These are phyloP conservation scores for Neonectria magnoliae DNA, from an alignment of 2,329 filamentous ascomycete genomes.

Conservation along the genomic window DNA sequence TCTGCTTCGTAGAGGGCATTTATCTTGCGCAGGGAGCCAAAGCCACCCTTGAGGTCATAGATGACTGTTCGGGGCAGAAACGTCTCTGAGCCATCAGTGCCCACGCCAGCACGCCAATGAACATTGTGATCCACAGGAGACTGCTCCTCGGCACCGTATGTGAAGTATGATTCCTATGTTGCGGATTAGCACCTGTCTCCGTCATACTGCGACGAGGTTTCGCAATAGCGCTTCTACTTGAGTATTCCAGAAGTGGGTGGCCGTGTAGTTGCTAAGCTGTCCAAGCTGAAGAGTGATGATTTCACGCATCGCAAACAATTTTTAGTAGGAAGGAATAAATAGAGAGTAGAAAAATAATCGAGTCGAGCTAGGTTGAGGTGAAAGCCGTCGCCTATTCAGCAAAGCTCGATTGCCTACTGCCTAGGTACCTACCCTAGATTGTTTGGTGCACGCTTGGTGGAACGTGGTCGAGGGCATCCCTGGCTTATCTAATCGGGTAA, in stretches of 20 bases:
- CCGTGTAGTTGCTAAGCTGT: conserved; percentile 90
- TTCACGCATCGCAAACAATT: conserved; percentile 78
- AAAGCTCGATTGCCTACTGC: not conserved
- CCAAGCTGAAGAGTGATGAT: conserved; percentile 94
- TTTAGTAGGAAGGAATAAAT: not conserved
- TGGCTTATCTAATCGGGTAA: conserved; percentile 11
- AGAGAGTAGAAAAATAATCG: not conserved
- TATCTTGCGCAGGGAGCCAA: conserved; percentile 86
- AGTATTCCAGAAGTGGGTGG: conserved; percentile 97
- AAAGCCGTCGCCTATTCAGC: not conserved
- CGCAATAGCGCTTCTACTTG: conserved; percentile 66
- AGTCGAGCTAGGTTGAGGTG: not conserved
- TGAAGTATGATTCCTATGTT: conserved; percentile 92
- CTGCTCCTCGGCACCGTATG: conserved; percentile 69
- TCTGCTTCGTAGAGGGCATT: conserved; percentile 83
- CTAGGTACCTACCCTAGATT: conserved; percentile 1
- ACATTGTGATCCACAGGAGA: conserved; percentile 65
- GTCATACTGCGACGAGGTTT: not conserved
- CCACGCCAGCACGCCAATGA: conserved; percentile 86
- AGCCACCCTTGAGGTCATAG: conserved; percentile 94
- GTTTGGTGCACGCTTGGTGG: not conserved
- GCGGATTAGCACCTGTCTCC: conserved; percentile 14
- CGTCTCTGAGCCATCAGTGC: conserved; percentile 86
- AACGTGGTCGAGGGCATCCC: not conserved
- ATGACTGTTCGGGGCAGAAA: conserved; percentile 92